Percentiles rank a stretch among this genome's conserved stretches.
phyloP scores from a whole-genome alignment of 192 early-diverging fungal species.

The Podila epigama region DNA sequence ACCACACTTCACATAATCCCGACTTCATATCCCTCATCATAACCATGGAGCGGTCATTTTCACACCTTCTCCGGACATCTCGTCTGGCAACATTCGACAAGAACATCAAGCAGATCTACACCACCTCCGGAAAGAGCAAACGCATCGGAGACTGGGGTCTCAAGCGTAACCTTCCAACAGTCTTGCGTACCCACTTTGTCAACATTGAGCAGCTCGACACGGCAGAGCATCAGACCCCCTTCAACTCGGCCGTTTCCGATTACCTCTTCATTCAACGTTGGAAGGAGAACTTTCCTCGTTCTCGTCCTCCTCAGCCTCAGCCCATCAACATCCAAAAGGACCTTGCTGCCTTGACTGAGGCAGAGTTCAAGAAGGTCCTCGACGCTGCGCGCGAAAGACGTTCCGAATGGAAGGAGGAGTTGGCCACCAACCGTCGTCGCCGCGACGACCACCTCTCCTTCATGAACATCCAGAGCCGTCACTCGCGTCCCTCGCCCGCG shows the following conservation, averaged over 20 bases:
- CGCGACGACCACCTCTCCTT: constrained; percentile 26
- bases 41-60: constrained; percentile 72
- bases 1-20: too few relatives aligned
- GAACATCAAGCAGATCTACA: constrained; percentile 75
- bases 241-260: constrained; percentile 66
- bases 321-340: constrained; percentile 55
- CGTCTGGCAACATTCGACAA: constrained; percentile 73
- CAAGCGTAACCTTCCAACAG: constrained; percentile 75
- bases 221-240: constrained; percentile 73
- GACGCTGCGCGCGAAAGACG: constrained; percentile 59
- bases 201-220: constrained; percentile 70
- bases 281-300: constrained; percentile 78
- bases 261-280: constrained; percentile 67
- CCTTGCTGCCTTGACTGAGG: constrained; percentile 62
- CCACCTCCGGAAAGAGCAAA: constrained; percentile 59
- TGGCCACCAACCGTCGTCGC: constrained; percentile 44
- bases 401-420: constrained; percentile 58
- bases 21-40: background rate
- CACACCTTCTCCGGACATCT: constrained; percentile 70
- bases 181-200: constrained; percentile 62
- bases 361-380: constrained; percentile 69
- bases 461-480: constrained; percentile 15
- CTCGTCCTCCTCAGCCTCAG: constrained; percentile 57
- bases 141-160: constrained; percentile 76
- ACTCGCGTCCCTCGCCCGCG: constrained; percentile 23